phyloP scores from a whole-genome alignment of 1,284 basidiomycete species.

The Inonotus hispidus region DNA sequence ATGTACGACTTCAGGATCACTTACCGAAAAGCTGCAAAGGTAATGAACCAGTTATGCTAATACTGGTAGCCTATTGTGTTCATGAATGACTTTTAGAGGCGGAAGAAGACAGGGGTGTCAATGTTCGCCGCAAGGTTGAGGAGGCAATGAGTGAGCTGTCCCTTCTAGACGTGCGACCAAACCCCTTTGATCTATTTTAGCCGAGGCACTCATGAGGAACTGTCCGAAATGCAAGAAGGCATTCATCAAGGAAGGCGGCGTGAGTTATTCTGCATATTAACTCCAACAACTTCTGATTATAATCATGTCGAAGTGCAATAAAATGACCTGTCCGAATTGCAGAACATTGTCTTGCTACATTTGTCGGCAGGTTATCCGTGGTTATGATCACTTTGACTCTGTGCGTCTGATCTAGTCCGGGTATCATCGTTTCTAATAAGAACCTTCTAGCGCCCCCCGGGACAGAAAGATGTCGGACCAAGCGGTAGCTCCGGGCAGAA shows the following conservation, averaged over 20 bases:
- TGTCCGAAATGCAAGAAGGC: conserved; percentile 79
- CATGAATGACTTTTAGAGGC: conserved; percentile 40
- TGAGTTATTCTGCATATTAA: conserved; percentile 32
- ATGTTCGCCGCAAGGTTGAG: conserved; percentile 73
- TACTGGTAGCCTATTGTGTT: neutral
- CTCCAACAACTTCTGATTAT: conserved; percentile 2
- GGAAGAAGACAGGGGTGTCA: conserved; percentile 64
- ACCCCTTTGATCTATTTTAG: conserved; percentile 31
- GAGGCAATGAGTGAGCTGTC: conserved; percentile 77
- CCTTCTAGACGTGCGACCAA: neutral
- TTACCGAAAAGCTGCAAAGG: conserved; percentile 85
- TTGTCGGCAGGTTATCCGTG: conserved; percentile 62
- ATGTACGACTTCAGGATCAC: conserved; percentile 54
- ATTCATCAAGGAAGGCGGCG: conserved; percentile 71
- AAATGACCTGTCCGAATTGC: conserved; percentile 73
- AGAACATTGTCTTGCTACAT: conserved; percentile 70
- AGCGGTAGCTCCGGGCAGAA: conserved; percentile 28
- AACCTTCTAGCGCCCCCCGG: neutral
- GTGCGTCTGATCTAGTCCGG: conserved; percentile 29
- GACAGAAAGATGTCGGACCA: neutral
- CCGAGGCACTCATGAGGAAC: conserved; percentile 74
- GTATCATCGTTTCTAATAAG: neutral
- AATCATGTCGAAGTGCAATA: conserved; percentile 57
- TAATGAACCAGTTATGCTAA: conserved; percentile 24
- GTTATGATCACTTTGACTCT: conserved; percentile 76